phyloP scores from a whole-genome alignment of 1,139 yeast species.

The Arxiozyma slooffiae region DNA sequence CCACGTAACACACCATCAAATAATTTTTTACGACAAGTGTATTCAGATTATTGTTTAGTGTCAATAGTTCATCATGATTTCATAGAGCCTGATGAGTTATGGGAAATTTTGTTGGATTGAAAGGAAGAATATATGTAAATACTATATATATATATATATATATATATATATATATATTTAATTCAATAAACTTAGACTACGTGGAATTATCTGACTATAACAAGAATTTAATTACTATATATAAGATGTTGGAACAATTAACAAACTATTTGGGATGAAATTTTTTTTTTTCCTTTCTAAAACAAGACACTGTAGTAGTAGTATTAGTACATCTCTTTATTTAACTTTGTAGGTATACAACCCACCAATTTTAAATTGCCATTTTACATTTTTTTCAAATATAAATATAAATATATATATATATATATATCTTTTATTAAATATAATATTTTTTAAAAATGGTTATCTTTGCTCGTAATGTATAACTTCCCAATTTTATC shows the following conservation, averaged over 20 bases:
- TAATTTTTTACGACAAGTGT: conserved; percentile 50
- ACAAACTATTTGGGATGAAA: too few species aligned
- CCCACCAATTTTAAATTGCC: conserved; percentile 21
- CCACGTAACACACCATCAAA: conserved; percentile 38
- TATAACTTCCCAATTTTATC: conserved; percentile 21
- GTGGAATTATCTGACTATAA: not conserved
- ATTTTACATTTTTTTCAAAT: conserved; percentile 16
- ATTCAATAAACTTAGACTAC: not conserved
- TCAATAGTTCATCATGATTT: conserved; percentile 82
- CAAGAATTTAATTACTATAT: not conserved
- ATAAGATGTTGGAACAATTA: not conserved
- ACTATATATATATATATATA: not conserved
- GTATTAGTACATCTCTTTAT: conserved; percentile 10
- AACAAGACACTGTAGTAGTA: not conserved
- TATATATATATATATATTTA: not conserved
- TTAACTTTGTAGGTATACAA: conserved; percentile 23
- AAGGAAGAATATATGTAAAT: not conserved
- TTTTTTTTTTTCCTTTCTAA: not conserved
- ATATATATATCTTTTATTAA: conserved; percentile 28
- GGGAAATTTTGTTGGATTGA: conserved; percentile 47
- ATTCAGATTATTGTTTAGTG: conserved; percentile 60
- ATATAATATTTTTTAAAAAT: conserved; percentile 20
- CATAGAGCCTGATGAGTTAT: conserved; percentile 61
- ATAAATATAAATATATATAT: conserved; percentile 17
- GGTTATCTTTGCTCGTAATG: conserved; percentile 27